phyloP scores from a whole-genome alignment of 345 rosid species.

The Rhodamnia rubescens region DNA sequence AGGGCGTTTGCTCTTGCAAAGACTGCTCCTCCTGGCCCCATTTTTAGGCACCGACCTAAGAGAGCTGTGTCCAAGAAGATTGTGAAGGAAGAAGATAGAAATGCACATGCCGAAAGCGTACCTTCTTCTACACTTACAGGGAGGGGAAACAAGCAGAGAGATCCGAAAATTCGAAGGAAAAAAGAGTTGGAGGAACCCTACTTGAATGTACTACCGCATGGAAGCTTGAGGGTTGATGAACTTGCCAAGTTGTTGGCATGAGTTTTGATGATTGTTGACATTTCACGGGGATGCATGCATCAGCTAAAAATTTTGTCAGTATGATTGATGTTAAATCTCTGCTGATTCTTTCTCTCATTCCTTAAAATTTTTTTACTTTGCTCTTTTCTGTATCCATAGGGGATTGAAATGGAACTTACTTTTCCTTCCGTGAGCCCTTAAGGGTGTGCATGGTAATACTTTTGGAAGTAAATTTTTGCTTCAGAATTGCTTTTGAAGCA shows the following conservation, averaged over 20 bases:
- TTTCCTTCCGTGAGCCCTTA: neutral
- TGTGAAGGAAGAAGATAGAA: constrained; percentile 19
- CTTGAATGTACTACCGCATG: constrained; percentile 28
- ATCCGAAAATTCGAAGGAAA: constrained; percentile 3
- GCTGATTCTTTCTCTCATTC: neutral
- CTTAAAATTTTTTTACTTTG: neutral
- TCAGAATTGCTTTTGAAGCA: no score
- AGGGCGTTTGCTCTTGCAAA: constrained; percentile 43
- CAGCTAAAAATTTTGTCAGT: neutral
- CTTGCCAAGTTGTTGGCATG: constrained; percentile 72
- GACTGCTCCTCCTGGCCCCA: constrained; percentile 54
- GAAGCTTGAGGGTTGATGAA: constrained; percentile 71
- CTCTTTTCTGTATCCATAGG: neutral
- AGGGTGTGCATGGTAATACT: no score
- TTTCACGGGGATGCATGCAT: neutral
- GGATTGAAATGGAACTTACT: neutral
- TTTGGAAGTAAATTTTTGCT: no score
- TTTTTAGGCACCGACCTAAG: constrained; percentile 28
- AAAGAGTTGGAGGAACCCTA: constrained; percentile 12
- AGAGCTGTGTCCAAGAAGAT: constrained; percentile 19
- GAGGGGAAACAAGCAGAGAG: constrained; percentile 10
- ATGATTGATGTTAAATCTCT: neutral
- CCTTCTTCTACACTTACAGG: constrained; percentile 6
- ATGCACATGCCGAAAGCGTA: neutral
- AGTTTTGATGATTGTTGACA: neutral